Evolutionary conservation across 495 filamentous ascomycete species (phyloP), one percentile per base, ranked within the genome.

Genomic region (Cercophora samala): DNA sequence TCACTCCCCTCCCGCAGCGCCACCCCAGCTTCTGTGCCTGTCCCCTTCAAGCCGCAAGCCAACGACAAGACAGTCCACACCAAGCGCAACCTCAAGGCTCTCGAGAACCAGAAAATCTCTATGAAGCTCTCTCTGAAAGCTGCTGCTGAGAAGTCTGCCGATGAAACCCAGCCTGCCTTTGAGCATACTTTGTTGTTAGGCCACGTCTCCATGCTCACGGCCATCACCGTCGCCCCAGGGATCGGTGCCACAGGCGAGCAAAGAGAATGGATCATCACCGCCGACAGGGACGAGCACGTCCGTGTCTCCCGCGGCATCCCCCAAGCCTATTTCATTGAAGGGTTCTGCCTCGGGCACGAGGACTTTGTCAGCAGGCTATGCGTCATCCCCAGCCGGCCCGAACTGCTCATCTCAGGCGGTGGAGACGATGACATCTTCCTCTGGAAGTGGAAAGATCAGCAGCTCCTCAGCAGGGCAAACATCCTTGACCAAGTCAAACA

Each of bases 281-380:
- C 89, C 21, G 95, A 99, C 79, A 88, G 95, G 64, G 95, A 99
- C 81, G 95, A 99, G 81, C 96, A 98, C 75, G 97, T 99, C 71
- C 92, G 95, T 63, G 83, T 99, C 9, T 95, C 94, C 25, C 85
- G 95, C 64, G 91, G 88, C 4, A 80, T 87, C 21, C 93, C 93
- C 6, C 92, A 98, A 77, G 81, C 90, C 3, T 90, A 96, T 73
- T 80, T 98, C 66, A 96, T 97, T 74, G 95, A 98, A 74, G 82
- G 82, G 1, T 97, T 89, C 74, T 97, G 93, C 70, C 81, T 97
- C 18, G 94, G 93, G 0, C 95, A 99, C 72, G 86, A 82, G 58
- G 83, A 91, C 29, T 97, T 97, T 73, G 80, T 99, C 60, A 90
- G 82, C 78, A 87, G 84, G 62, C 77, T 99, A 19, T 92, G 89